Evolutionary conservation across 129 eudicot species (phyloP).

Genomic region (Flaveria robusta): DNA sequence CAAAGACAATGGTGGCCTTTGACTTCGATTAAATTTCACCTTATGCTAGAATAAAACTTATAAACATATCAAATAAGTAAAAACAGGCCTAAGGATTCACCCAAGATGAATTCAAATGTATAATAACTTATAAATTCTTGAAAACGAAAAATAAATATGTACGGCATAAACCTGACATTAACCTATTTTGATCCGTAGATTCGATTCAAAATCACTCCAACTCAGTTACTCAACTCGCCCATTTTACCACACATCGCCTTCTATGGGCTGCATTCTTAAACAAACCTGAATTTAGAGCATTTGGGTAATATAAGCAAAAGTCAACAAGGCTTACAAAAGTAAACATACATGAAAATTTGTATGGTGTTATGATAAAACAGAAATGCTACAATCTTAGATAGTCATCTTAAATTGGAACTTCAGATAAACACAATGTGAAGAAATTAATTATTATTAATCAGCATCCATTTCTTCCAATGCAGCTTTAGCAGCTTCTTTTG

Average conservation of each 20-base stretch:
- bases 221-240: neutral
- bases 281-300: neutral
- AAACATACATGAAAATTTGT: conserved; percentile 12
- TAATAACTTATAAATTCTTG: too few species aligned
- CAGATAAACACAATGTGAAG: conserved; percentile 13
- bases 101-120: too few species aligned
- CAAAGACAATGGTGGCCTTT: too few species aligned
- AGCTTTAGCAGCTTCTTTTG: conserved; percentile 85
- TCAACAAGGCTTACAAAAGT: neutral
- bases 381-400: conserved; percentile 33
- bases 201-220: neutral
- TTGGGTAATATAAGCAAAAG: neutral
- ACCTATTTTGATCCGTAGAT: too few species aligned
- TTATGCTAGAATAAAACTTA: too few species aligned
- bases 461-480: conserved; percentile 99
- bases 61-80: too few species aligned
- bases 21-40: too few species aligned
- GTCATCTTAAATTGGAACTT: conserved; percentile 17
- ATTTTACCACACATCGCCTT: too few species aligned
- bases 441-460: conserved; percentile 29
- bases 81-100: too few species aligned
- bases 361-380: neutral
- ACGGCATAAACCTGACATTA: too few species aligned
- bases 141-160: too few species aligned
- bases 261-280: neutral